Evolutionary conservation across 257 asterid genomes (phyloP), one percentile per base, ranked within the genome.

Genomic region (Nicotiana sylvestris): DNA sequence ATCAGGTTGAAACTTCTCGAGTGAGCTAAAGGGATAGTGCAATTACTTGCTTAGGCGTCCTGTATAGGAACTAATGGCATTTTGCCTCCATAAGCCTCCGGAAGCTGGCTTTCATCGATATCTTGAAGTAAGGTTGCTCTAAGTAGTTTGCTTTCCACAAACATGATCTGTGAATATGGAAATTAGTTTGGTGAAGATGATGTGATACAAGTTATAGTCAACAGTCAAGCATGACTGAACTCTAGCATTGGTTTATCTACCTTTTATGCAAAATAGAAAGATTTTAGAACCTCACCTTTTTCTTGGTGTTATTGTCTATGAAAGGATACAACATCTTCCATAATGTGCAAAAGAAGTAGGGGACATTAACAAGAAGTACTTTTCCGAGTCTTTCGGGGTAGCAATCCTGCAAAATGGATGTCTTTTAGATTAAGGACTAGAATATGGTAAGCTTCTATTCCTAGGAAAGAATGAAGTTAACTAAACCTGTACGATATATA

Each of bases 381-480:
- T 90, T 90, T 60, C 97, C 95, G 4, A 94, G 95, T 76, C 98
- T 96, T 84, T 94, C 99, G 0, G 99, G 99, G 87, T 96, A 93
- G 80, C 88, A 92, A 49, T 96, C 99, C 98, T 92, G 88, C 68
- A 78, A 85, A 51, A 53, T 8, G 9, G 17, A 51, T 76, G 46
- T 76, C 80, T 76, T 30, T 74, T 7, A 76, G 49, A 53, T 76
- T 8, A 76, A 3, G 65, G 64, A 29, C 46, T 29, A 51, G 17
- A 51, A 16, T 2, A 51, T 5, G 65, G 46, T 29, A 29, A 51
- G 65, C 64, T 27, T 53, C 17, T 3, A 49, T 72, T 64, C 30
- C 29, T 64, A 64, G 69, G 39, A 37, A 30, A 65, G n/a, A 64
- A 65, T 65, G 70, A 29, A 65, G 70, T 29, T 27, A 21, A 27